phyloP scores from a whole-genome alignment of 2,329 filamentous ascomycete genomes.

The Dactylonectria macrodidyma region DNA sequence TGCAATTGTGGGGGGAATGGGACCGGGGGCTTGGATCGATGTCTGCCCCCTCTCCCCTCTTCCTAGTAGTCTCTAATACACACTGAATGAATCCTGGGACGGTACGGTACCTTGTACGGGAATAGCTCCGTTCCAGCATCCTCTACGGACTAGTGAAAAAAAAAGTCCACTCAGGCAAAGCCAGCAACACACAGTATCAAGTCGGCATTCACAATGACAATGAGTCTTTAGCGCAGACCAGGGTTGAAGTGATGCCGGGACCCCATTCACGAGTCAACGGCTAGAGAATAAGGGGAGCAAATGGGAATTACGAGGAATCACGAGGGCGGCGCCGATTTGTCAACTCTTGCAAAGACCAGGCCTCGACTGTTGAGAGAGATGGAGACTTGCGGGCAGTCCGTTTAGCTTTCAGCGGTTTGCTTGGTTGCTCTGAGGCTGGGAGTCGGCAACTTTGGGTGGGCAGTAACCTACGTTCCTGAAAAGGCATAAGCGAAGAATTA shows the following conservation, averaged over 20 bases:
- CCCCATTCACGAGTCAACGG: conserved; percentile 4
- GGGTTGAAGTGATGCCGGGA: conserved; percentile 2
- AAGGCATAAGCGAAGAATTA: conserved; percentile 44
- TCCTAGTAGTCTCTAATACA: conserved; percentile 17
- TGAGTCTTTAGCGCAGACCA: conserved; percentile 20
- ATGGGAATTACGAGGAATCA: not conserved
- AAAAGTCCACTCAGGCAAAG: conserved; percentile 24
- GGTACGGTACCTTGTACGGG: conserved; percentile 34
- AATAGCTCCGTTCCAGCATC: conserved; percentile 38
- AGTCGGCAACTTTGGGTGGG: conserved; percentile 23
- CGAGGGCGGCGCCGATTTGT: not conserved
- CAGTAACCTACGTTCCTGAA: conserved; percentile 46
- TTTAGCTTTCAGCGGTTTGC: conserved; percentile 27
- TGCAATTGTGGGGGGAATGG: conserved; percentile 36
- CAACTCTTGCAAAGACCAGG: conserved; percentile 4
- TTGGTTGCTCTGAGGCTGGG: conserved; percentile 7
- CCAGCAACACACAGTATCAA: conserved; percentile 34
- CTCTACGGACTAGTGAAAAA: conserved; percentile 33
- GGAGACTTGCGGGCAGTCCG: conserved; percentile 23
- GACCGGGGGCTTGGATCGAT: conserved; percentile 31
- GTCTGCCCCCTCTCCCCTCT: conserved; percentile 22
- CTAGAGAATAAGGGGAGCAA: not conserved
- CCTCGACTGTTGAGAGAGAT: conserved; percentile 1
- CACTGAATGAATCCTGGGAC: conserved; percentile 30
- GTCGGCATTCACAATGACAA: conserved; percentile 17